Evolutionary conservation across 73 alveolate species (phyloP).

Genomic region (Blepharisma japonicum): DNA sequence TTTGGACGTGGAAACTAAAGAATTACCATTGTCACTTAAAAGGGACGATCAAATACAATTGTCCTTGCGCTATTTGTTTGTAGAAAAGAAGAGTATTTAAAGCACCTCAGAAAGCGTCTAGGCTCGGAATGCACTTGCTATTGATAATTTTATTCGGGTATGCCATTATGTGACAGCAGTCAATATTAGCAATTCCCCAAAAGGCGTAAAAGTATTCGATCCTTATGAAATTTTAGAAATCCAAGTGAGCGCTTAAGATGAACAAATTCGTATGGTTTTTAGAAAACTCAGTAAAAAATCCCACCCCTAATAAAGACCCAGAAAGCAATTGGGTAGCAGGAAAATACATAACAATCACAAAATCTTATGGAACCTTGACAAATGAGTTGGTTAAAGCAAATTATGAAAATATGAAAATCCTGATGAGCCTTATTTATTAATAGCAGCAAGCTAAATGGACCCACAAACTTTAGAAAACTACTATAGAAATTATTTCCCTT

Average conservation of each 20-base stretch:
- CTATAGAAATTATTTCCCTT: no score
- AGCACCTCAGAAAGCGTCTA: slow-evolving; percentile 16
- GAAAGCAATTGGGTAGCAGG: slow-evolving; percentile 73
- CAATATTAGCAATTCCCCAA: slow-evolving; percentile 15
- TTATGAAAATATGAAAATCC: slow-evolving; percentile 85
- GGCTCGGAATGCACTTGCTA: slow-evolving; percentile 19
- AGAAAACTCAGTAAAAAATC: slow-evolving; percentile 54
- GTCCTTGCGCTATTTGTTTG: slow-evolving; percentile 18
- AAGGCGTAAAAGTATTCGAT: slow-evolving; percentile 51
- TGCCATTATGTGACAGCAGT: slow-evolving; percentile 6
- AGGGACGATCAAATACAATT: not conserved
- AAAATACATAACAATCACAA: slow-evolving; percentile 69
- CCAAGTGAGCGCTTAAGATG: slow-evolving; percentile 41
- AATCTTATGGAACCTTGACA: slow-evolving; percentile 80
- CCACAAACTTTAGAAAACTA: no score
- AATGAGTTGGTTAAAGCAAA: slow-evolving; percentile 75
- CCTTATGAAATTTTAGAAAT: slow-evolving; percentile 60
- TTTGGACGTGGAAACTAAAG: slow-evolving; percentile 20
- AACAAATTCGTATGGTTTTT: slow-evolving; percentile 42
- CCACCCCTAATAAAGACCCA: slow-evolving; percentile 87
- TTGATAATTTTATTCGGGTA: not conserved
- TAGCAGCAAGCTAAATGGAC: no score
- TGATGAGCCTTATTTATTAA: slow-evolving; percentile 79
- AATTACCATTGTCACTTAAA: not conserved
- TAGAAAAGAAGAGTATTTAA: not conserved